phyloP scores from a whole-genome alignment of 768 basidiomycete genomes.

The Strobilomyces echinocephalus region DNA sequence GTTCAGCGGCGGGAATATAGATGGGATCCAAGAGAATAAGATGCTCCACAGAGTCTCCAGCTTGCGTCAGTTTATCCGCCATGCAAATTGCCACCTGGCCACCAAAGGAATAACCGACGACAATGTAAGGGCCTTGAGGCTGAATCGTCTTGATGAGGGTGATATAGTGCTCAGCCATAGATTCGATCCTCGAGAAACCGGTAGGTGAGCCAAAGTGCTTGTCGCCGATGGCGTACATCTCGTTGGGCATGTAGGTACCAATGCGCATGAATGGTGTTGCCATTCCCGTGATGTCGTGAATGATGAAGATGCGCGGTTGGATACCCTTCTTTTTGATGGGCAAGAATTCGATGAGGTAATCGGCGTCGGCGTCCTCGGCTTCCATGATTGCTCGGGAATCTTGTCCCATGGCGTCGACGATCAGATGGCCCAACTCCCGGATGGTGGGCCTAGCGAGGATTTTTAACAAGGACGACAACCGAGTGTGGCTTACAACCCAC shows the following conservation, averaged over 20 bases:
- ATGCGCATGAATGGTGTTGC: slow-evolving; percentile 31
- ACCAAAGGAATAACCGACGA: slow-evolving; percentile 27
- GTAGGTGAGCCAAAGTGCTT: slow-evolving; percentile 28
- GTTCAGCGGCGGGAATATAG: slow-evolving; percentile 24
- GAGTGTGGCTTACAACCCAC: slow-evolving; percentile 5
- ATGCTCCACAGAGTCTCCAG: slow-evolving; percentile 23
- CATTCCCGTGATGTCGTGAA: slow-evolving; percentile 32
- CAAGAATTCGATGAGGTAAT: slow-evolving; percentile 27
- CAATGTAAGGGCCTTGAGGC: slow-evolving; percentile 24
- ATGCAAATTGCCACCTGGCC: slow-evolving; percentile 28
- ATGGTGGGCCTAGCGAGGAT: slow-evolving; percentile 19
- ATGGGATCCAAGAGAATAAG: slow-evolving; percentile 29
- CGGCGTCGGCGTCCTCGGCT: slow-evolving; percentile 27
- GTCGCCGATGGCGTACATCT: slow-evolving; percentile 33
- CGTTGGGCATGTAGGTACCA: slow-evolving; percentile 29
- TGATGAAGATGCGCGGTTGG: slow-evolving; percentile 24
- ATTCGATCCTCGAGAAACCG: slow-evolving; percentile 26
- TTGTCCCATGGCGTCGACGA: slow-evolving; percentile 29
- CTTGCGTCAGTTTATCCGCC: slow-evolving; percentile 20
- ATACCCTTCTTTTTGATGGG: slow-evolving; percentile 31
- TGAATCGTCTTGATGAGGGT: slow-evolving; percentile 25
- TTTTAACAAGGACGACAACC: neutral
- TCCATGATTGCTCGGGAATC: slow-evolving; percentile 27
- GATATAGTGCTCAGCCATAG: slow-evolving; percentile 32
- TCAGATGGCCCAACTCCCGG: slow-evolving; percentile 22